Evolutionary conservation across 441 rosid species (phyloP), one percentile per base, ranked within the genome.

Genomic region (Dalechampia spathulata): DNA sequence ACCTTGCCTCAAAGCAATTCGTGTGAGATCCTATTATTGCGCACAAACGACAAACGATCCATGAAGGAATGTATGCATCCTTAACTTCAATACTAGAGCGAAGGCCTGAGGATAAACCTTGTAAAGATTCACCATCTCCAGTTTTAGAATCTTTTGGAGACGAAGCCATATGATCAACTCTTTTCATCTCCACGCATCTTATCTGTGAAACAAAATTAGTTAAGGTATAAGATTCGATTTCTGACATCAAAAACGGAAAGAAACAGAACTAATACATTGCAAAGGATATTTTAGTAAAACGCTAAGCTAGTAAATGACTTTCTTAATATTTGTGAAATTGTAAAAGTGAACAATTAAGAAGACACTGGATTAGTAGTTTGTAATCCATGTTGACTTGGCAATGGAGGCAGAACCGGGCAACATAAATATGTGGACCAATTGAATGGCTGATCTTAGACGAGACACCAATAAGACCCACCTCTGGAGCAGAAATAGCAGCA

Each of bases 1-100:
- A 94, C 99, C 97, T 82, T 44, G 92, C 90, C 63, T 86, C 96
- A 64, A 87, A 90, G 72, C 67, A 67, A 44, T 62, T 78, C 37
- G 80, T 92, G 39, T 73, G 75, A 52, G 86, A 79, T 41, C 70
- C 68, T 52, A 85, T 62, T 49, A 72, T 58, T 13, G 85, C 67
- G 70, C 96, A 86, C 40, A 94, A 27, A 44, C 78, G 80, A 73
- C 82, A 76, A 52, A 90, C 56, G 44, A 85, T 86, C 99, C 99
- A 94, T 4, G 96, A 86, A 0, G 98, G 96, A 66, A 94, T 64
- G 72, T 62, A 82, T 30, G 77, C 67, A 61, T 74, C 90, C 63
- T 72, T 79, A 49, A 88, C 69, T 78, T 94, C 96, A 51, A 90
- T 64, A 55, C 81, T 77, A 64, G 67, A 78, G 71, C 75, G 53